These are phyloP conservation scores for Cucurbita pepo DNA, from an alignment of 306 rosid genomes.

Conservation along the genomic window DNA sequence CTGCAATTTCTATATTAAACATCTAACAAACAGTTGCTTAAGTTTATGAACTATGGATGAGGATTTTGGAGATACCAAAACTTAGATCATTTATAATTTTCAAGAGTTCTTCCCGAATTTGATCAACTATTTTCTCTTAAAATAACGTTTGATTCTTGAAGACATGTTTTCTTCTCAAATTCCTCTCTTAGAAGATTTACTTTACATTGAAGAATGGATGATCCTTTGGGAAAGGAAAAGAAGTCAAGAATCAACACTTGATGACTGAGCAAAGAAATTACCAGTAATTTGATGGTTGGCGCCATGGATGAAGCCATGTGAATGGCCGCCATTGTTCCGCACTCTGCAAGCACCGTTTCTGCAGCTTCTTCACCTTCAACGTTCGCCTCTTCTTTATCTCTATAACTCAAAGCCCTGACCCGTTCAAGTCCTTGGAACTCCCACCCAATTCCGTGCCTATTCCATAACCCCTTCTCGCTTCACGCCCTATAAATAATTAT, in stretches of 20 bases:
- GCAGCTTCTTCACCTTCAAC: not conserved
- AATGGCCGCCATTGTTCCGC: constrained; percentile 1
- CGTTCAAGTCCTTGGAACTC: no score
- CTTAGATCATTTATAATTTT: no score
- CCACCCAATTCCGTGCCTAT: constrained; percentile 6
- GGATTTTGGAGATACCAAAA: no score
- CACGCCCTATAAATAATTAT: not conserved
- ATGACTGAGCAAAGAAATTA: not conserved
- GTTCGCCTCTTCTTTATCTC: not conserved
- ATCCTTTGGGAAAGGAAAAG: not conserved
- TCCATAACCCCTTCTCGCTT: constrained; percentile 3
- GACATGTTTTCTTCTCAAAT: no score
- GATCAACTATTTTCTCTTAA: no score
- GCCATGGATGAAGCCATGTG: constrained; percentile 2
- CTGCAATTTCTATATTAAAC: not conserved
- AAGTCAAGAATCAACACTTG: not conserved
- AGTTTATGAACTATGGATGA: no score
- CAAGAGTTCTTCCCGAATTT: no score
- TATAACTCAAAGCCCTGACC: not conserved
- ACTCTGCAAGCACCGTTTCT: not conserved
- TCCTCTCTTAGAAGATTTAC: no score
- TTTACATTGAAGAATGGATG: no score
- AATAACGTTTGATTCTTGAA: no score
- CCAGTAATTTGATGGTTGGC: not conserved
- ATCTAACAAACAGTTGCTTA: not conserved